Percentiles rank a stretch among this genome's conserved stretches.
These are phyloP conservation scores for Rosa persica DNA, from an alignment of 306 rosid genomes.

Conservation along the genomic window DNA sequence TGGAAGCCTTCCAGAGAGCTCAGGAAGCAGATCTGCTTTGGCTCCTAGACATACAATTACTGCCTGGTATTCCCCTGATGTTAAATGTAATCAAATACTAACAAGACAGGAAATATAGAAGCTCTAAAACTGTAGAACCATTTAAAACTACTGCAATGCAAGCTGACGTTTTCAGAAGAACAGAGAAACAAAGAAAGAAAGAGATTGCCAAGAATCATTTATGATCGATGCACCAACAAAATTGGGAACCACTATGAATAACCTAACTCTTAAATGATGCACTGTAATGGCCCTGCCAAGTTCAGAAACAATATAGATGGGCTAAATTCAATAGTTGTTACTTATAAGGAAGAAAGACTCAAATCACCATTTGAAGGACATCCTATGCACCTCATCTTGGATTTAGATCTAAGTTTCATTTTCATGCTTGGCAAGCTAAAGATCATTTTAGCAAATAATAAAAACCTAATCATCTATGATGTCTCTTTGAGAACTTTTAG, in stretches of 20 bases:
- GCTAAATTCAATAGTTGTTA: neutral
- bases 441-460: neutral
- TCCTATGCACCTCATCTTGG: neutral
- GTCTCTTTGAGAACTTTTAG: neutral
- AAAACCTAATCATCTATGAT: neutral
- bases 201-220: neutral
- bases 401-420: no score
- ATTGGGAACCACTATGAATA: no score
- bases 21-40: conserved; percentile 73
- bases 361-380: neutral
- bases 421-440: neutral
- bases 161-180: neutral
- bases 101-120: neutral
- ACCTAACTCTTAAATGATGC: neutral
- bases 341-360: neutral
- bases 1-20: conserved; percentile 85
- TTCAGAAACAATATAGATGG: neutral
- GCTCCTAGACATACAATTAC: conserved; percentile 85
- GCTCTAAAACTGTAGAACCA: conserved; percentile 11
- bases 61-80: conserved; percentile 75
- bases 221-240: no score
- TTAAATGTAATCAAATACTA: neutral
- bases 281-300: neutral
- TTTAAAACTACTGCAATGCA: neutral
- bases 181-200: neutral